These are phyloP conservation scores for Lachnellula cervina DNA, from an alignment of 2,329 filamentous ascomycete genomes.

Conservation along the genomic window DNA sequence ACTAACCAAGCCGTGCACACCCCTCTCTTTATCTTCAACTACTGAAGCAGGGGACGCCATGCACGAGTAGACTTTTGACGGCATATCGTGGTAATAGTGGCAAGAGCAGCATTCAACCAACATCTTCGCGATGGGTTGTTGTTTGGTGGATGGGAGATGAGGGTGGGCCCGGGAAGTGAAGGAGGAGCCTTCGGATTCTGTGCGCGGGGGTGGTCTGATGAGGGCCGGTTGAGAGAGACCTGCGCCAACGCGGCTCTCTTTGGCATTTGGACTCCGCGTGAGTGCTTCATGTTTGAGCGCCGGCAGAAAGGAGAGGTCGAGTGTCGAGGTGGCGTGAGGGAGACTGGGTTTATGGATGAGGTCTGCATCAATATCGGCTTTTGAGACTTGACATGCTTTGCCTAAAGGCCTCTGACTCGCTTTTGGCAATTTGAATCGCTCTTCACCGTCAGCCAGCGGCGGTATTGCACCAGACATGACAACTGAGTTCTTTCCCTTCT, in stretches of 20 bases:
- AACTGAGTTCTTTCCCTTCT: background rate
- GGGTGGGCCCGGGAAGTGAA: background rate
- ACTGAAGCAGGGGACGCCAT: constrained; percentile 56
- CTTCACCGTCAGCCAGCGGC: constrained; percentile 11
- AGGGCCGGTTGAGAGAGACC: background rate
- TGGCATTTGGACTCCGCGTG: constrained; percentile 22
- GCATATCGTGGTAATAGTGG: constrained; percentile 62
- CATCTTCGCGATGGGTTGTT: constrained; percentile 49
- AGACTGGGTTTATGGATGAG: constrained; percentile 10
- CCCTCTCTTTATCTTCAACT: constrained; percentile 46
- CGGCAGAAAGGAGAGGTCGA: constrained; percentile 33
- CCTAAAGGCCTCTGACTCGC: background rate
- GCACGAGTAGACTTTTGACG: constrained; percentile 57
- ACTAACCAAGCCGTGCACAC: constrained; percentile 52
- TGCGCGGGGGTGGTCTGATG: constrained; percentile 8
- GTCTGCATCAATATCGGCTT: constrained; percentile 3
- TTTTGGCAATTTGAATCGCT: background rate
- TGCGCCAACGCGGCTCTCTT: background rate
- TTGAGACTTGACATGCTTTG: background rate
- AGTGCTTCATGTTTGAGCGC: constrained; percentile 38
- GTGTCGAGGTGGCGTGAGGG: constrained; percentile 19
- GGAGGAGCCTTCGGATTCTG: constrained; percentile 15
- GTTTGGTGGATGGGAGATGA: background rate
- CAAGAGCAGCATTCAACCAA: constrained; percentile 62
- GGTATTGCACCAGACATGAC: constrained; percentile 8